Evolutionary conservation across 352 stramenopile genomes (phyloP), one percentile per base, ranked within the genome.

Genomic region (Bremia lactucae): DNA sequence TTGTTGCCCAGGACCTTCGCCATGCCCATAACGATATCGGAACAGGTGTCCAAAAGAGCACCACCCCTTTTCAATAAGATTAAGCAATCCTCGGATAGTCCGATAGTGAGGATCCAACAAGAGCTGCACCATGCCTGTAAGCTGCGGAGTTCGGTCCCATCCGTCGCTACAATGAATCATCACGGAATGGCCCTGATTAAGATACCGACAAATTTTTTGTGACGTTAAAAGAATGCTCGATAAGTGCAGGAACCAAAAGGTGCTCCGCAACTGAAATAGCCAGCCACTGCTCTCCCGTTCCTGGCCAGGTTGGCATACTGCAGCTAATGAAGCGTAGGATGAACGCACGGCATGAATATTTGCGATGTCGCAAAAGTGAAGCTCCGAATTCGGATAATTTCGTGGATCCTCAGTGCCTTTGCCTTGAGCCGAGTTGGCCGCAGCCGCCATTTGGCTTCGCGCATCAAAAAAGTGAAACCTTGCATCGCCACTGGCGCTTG

Each of bases 21-120:
- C 93, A 54, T 98, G 94, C 2, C 85, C 94, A 55, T 88, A 97
- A 6, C 96, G 78, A n/a, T 82, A 81, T 25, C 97, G 92, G 56
- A 99, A 99, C 42, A 97, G 95, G 75, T 99, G 96, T 0, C 97
- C 97, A 63, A 99, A 99, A 7, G 83, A 90, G 55, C 95, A 95
- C 87, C 97, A 99, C 48, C 99, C 96, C 60, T 99, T 99, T 67
- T 99, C 95, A 14, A 99, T 83, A 9, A 99, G 62, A 35, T 88
- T 75, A 24, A 94, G 66, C 54, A 99, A 96, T 3, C 97, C 97
- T 10, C 88, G 59, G 13, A 96, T 47, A 3, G 97, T 99, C 36
- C 97, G 78, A 57, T 98, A 99, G 56, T 97, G 96, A n/a, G 95
- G 94, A 65, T 99, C 96, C 31, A 99, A 46, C 4, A 99, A 60